Evolutionary conservation across 1,139 yeast genomes (phyloP).

Genomic region (Ashbya aceris): DNA sequence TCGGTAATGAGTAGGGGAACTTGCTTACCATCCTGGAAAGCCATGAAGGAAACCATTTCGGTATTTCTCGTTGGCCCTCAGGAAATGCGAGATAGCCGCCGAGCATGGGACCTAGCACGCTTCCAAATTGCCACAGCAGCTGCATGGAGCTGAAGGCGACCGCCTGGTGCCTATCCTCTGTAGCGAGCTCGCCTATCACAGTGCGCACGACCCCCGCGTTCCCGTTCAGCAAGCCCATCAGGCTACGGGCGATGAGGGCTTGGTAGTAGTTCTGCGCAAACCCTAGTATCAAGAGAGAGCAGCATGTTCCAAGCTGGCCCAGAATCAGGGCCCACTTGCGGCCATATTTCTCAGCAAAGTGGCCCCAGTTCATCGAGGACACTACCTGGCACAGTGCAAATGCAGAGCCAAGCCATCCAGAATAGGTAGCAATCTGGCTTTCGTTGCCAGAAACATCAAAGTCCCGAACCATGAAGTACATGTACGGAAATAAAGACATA

Average conservation of each 20-base stretch:
- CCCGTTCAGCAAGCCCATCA: neutral
- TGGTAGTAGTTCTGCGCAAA: neutral
- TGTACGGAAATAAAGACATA: constrained; percentile 55
- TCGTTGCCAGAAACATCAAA: constrained; percentile 45
- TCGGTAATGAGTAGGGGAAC: neutral
- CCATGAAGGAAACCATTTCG: neutral
- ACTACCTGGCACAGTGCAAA: neutral
- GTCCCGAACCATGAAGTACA: constrained; percentile 54
- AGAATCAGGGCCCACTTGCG: neutral
- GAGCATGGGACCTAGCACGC: neutral
- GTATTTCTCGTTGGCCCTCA: neutral
- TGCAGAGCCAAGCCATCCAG: neutral
- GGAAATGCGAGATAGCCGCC: neutral
- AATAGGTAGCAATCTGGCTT: constrained; percentile 30
- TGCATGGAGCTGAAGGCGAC: neutral
- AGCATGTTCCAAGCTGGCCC: neutral
- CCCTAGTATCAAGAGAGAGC: neutral
- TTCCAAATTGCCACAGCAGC: neutral
- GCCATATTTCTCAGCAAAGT: neutral
- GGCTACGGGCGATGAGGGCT: neutral
- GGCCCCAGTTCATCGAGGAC: neutral
- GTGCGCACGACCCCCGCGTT: neutral
- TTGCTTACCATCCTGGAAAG: neutral
- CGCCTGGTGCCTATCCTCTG: neutral
- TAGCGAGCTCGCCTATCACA: neutral